Evolutionary conservation across 1,284 basidiomycete species (phyloP).

Genomic region (Apiotrichum porosum): DNA sequence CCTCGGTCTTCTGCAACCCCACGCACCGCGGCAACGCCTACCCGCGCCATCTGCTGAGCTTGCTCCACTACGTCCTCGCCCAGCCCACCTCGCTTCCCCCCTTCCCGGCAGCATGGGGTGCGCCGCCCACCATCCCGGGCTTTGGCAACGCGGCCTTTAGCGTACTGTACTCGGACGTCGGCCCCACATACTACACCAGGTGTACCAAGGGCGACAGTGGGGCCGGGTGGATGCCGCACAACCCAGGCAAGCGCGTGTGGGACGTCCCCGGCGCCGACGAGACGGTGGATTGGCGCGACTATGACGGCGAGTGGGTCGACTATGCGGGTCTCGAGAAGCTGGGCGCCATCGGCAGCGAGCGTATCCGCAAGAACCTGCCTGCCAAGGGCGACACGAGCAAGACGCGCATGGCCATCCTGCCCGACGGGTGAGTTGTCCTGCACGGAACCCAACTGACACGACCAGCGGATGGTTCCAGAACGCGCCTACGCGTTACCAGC

Average conservation of each 20-base stretch:
- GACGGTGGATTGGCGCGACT: too few species aligned
- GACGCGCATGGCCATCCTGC: slow-evolving; percentile 13
- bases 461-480: slow-evolving; percentile 4
- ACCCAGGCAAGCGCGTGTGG: slow-evolving; percentile 1
- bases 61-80: slow-evolving; percentile 31
- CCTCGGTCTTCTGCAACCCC: slow-evolving; percentile 31
- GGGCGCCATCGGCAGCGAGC: neutral
- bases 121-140: slow-evolving; percentile 8
- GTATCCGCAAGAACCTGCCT: slow-evolving; percentile 2
- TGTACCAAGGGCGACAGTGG: slow-evolving; percentile 12
- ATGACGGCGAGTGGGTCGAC: slow-evolving; percentile 9
- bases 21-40: slow-evolving; percentile 32
- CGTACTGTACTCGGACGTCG: slow-evolving; percentile 36
- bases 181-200: slow-evolving; percentile 28
- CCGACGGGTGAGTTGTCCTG: slow-evolving; percentile 4
- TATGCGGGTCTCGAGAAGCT: neutral
- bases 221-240: slow-evolving; percentile 8
- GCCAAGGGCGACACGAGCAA: slow-evolving; percentile 6
- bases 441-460: neutral
- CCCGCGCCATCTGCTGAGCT: slow-evolving; percentile 29
- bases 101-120: slow-evolving; percentile 25
- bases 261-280: neutral
- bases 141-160: slow-evolving; percentile 16
- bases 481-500: slow-evolving; percentile 4
- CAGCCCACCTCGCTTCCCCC: slow-evolving; percentile 11